Evolutionary conservation across 768 basidiomycete genomes (phyloP), one percentile per base, ranked within the genome.

Genomic region (Myochromella boudieri): DNA sequence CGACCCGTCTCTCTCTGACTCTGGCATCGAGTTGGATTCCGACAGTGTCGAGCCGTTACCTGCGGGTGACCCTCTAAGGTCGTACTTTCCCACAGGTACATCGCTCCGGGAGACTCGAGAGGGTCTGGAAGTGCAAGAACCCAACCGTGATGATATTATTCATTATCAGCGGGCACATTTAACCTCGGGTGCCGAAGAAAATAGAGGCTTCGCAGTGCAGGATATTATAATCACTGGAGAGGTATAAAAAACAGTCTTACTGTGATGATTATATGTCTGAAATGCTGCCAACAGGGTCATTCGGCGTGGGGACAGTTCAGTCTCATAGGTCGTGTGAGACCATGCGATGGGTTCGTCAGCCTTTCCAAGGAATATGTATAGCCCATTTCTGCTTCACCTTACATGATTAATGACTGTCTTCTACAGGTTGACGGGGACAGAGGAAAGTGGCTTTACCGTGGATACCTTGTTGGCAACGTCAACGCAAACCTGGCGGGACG

Each of bases 241-340:
- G 73, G 89, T 89, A 50, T 18, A 64, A 39, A 17, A 15, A 6
- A 18, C 37, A n/a, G 7, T 22, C n/a, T 17, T n/a, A 11, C 24
- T 10, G 31, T 11, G 9, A 3, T 44, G 6, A 6, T 14, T 11
- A 33, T 20, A 25, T 31, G n/a, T 32, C 21, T 38, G 18, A 26
- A 20, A 10, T 11, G 46, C 21, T 52, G 42, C 36, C 44, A 15
- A 15, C 48, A 91, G 88, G 91, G 91, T 4, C 92, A 94, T 66
- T 94, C 91, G 6, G 83, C 90, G 11, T 95, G 91, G 91, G 91
- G 92, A 18, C 84, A 89, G 53, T 95, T 93, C 66, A 83, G 75
- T 48, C 64, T 95, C 20, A 68, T 84, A 3, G 91, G 92, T 28
- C 79, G 91, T 14, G 77, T 95, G n/a, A 72, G 92, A 46, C 79